Percentiles rank a stretch among this genome's conserved stretches.
Evolutionary conservation across 257 asterid genomes (phyloP).

Genomic region (Solanum infundibuliforme): DNA sequence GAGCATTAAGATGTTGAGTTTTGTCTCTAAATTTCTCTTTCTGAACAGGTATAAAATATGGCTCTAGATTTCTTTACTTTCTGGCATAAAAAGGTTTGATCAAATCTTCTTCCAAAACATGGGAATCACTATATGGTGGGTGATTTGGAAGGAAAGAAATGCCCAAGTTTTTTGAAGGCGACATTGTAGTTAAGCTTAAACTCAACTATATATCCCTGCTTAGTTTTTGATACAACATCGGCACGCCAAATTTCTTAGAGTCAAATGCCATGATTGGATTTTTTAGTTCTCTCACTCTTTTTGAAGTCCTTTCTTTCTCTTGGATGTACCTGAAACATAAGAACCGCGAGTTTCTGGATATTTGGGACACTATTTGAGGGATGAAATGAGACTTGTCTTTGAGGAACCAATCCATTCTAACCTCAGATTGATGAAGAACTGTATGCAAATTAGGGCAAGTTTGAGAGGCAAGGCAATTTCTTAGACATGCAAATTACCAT

Average conservation of each 20-base stretch:
- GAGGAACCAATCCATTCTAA: neutral
- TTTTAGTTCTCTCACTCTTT: neutral
- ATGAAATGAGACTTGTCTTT: neutral
- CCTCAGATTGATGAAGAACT: neutral
- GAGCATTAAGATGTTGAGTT: neutral
- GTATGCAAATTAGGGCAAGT: neutral
- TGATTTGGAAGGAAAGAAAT: neutral
- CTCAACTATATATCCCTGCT: neutral
- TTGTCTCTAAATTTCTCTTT: neutral
- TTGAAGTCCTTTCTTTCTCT: neutral
- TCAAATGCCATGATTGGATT: neutral
- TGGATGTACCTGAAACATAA: neutral
- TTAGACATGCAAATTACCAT: neutral
- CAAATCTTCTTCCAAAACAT: neutral
- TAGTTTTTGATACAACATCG: neutral
- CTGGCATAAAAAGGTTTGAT: neutral
- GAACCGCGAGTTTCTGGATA: neutral
- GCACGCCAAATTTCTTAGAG: neutral
- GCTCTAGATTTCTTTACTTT: neutral
- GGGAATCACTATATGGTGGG: neutral
- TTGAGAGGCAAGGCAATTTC: neutral
- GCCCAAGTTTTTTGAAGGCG: neutral
- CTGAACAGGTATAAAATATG: neutral
- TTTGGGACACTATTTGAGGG: neutral
- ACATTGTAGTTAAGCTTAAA: neutral